A percentile compares a stretch with the other conserved stretches of the same genome.
Conservation (phyloP, 2,329 filamentous ascomycete species). For the Paraconiothyrium sp. region DNA sequence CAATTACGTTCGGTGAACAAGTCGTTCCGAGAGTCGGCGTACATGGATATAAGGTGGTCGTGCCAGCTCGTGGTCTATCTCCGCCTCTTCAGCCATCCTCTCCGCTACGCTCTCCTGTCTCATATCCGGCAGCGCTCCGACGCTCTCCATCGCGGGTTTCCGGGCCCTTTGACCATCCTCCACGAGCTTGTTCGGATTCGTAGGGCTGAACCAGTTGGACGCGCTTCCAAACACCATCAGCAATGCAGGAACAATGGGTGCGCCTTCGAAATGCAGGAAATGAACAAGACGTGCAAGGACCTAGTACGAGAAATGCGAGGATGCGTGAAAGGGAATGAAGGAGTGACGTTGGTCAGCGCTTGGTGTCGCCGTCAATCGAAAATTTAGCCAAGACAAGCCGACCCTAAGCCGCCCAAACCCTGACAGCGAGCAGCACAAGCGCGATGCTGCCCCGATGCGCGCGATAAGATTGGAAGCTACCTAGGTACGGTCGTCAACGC, state of each 20-base stretch:
- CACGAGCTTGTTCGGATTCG: constrained; percentile 45
- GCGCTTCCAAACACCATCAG: constrained; percentile 62
- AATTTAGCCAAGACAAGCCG: constrained; percentile 43
- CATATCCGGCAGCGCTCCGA: constrained; percentile 34
- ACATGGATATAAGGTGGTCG: constrained; percentile 61
- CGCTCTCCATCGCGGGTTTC: constrained; percentile 33
- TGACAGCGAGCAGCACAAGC: constrained; percentile 28
- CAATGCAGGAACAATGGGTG: constrained; percentile 31
- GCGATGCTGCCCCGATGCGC: constrained; percentile 23
- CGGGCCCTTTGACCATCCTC: constrained; percentile 48
- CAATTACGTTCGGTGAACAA: constrained; percentile 27
- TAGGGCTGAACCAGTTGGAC: constrained; percentile 57
- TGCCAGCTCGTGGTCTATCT: constrained; percentile 53
- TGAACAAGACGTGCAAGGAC: constrained; percentile 1
- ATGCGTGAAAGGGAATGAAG: constrained; percentile 18
- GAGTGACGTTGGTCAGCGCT: constrained; percentile 34
- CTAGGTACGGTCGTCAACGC: not conserved
- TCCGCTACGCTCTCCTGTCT: constrained; percentile 23
- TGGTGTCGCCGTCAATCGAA: constrained; percentile 28
- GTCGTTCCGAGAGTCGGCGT: constrained; percentile 25
- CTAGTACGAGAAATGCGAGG: constrained; percentile 5
- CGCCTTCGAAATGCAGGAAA: constrained; percentile 19
- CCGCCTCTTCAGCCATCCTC: constrained; percentile 30
- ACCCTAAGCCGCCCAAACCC: constrained; percentile 24
- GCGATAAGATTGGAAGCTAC: not conserved